Evolutionary conservation across 176 grass and related monocot species (phyloP), one percentile per base, ranked within the genome.

Genomic region (Bothriochloa decipiens): DNA sequence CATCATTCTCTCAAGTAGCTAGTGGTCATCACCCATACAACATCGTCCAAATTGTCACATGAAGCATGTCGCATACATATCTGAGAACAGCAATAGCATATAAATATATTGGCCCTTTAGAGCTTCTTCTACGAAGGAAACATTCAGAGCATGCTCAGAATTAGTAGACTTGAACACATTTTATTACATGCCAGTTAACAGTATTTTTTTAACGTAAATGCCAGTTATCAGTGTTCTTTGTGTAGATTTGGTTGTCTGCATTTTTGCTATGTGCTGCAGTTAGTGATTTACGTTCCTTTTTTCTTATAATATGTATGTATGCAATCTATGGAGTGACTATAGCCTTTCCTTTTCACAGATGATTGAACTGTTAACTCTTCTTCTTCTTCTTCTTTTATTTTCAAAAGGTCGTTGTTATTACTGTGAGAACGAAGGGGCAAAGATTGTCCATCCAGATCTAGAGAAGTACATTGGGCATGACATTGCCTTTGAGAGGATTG

Each of bases 341-440:
- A 15, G 10, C 11, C 18, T 68, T 35, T 80, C 23, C 3, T 23
- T 55, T 75, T 76, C 7, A 25, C 46, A 12, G 5, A 25, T 41
- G 33, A 7, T 47, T 55, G 40, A 60, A 27, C 36, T 28, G n/a
- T 53, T 46, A 6, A 4, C 41, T 83, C 29, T 5, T 68, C 58
- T 41, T n/a, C 11, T 69, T 41, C 32, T 11, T 22, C 4, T 39
- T 39, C 11, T 22, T 4, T 39, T 39, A 11, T 28, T 33, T 16
- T 0, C 9, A 58, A 78, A 46, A 57, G 47, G 74, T 40, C 49
- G 65, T 6, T 85, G 74, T 53, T 85, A 45, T 17, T 22, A 78
- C 17, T 78, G 83, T 5, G 83, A 85, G 65, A 67, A 77, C 10
- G 74, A 85, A 85, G 83, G 83, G 18, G 66, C 8, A 36, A 36